Evolutionary conservation across 805 yeast genomes (phyloP).

Genomic region (Spathaspora sp.): DNA sequence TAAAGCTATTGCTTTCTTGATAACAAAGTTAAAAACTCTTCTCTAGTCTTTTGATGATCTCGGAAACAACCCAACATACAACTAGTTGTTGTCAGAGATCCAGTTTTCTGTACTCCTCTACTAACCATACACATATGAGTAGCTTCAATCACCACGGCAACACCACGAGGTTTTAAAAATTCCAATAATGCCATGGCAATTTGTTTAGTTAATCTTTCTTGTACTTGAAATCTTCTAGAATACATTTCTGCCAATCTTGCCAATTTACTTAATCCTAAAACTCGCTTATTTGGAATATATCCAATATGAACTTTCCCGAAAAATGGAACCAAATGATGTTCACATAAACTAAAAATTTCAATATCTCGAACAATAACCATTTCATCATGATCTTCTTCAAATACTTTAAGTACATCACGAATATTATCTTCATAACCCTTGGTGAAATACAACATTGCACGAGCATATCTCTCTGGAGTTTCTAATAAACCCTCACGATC

Average conservation of each 20-base stretch:
- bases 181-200: conserved; percentile 94
- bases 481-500: conserved; percentile 84
- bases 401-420: conserved; percentile 87
- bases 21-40: conserved; percentile 83
- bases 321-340: conserved; percentile 97
- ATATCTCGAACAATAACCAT: conserved; percentile 98
- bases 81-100: conserved; percentile 88
- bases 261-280: conserved; percentile 85
- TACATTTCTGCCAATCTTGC: conserved; percentile 98
- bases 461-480: conserved; percentile 94
- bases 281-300: conserved; percentile 93
- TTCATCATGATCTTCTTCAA: conserved; percentile 97
- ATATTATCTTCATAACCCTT: conserved; percentile 96
- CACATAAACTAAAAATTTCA: conserved; percentile 88
- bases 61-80: conserved; percentile 97
- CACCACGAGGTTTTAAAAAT: conserved; percentile 90
- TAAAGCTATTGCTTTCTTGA: conserved; percentile 45
- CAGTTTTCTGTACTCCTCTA: conserved; percentile 94
- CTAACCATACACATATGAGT: conserved; percentile 99
- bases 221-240: conserved; percentile 94
- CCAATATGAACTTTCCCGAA: conserved; percentile 97
- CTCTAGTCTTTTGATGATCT: conserved; percentile 91
- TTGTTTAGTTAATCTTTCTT: conserved; percentile 93
- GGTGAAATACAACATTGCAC: conserved; percentile 94
- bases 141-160: conserved; percentile 97